Conservation (phyloP, 805 yeast genomes). For the Saccharomycopsis microspora region DNA sequence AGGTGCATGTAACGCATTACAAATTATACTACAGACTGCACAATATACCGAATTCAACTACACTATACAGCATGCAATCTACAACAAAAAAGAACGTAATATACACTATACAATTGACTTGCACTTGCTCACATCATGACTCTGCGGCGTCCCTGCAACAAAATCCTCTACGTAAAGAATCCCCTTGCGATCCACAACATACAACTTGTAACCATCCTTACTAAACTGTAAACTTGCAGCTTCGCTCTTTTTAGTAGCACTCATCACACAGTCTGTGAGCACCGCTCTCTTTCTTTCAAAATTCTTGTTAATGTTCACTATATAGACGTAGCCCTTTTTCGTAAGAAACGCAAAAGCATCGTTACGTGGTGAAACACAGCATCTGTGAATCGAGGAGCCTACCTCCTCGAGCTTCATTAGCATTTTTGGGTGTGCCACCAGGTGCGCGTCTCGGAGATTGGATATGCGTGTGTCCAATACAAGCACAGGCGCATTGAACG, state of each 20-base stretch:
- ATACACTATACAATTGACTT: constrained; percentile 4
- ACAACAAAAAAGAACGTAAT: neutral
- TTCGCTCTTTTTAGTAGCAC: constrained; percentile 60
- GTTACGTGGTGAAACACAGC: constrained; percentile 73
- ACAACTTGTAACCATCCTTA: constrained; percentile 70
- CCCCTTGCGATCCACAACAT: constrained; percentile 75
- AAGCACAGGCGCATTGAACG: constrained; percentile 56
- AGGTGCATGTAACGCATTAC: too few species aligned
- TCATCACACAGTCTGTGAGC: constrained; percentile 66
- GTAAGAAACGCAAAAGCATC: constrained; percentile 77
- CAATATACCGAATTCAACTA: neutral
- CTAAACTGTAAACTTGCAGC: constrained; percentile 74
- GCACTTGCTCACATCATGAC: constrained; percentile 42
- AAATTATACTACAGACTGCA: neutral
- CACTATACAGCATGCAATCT: neutral
- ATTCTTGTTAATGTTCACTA: constrained; percentile 39
- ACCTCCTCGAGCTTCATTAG: constrained; percentile 62
- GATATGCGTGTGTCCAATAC: constrained; percentile 55
- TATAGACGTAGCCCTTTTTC: constrained; percentile 61
- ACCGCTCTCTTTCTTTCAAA: constrained; percentile 42
- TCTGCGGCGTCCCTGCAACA: constrained; percentile 73
- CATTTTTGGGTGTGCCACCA: constrained; percentile 43
- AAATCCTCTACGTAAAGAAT: constrained; percentile 71
- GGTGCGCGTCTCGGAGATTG: constrained; percentile 25
- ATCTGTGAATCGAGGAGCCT: constrained; percentile 67